Conservation (phyloP, 345 rosid species). For the Excoecaria agallocha region DNA sequence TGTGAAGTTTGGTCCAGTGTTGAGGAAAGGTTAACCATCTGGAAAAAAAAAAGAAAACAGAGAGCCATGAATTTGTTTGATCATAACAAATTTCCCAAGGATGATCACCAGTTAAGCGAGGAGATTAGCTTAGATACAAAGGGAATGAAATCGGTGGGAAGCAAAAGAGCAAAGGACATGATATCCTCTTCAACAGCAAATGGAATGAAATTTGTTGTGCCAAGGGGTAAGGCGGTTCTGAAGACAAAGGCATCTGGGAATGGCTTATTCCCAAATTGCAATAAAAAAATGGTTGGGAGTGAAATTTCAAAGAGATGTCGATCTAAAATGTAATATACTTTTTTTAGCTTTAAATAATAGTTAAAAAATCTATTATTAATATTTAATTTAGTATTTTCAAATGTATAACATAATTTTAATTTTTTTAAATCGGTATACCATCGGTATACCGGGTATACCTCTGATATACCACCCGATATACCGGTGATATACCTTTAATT, state of each 20-base stretch:
- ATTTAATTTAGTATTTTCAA: too few species aligned
- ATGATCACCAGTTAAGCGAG: constrained; percentile 33
- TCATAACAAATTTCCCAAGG: constrained; percentile 53
- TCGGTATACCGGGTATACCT: too few species aligned
- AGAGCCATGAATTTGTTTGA: constrained; percentile 41
- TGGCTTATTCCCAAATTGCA: constrained; percentile 28
- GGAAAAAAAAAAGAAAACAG: constrained; percentile 44
- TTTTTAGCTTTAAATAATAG: too few species aligned
- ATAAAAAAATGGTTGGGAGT: constrained; percentile 24
- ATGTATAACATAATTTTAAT: too few species aligned
- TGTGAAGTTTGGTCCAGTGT: constrained; percentile 29
- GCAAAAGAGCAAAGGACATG: constrained; percentile 23
- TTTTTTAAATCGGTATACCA: too few species aligned
- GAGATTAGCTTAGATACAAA: constrained; percentile 29
- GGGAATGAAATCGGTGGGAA: constrained; percentile 28
- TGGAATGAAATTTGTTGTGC: constrained; percentile 24
- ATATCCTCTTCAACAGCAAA: constrained; percentile 24
- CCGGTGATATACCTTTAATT: too few species aligned
- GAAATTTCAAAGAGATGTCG: constrained; percentile 26
- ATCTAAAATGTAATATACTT: too few species aligned
- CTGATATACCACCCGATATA: too few species aligned
- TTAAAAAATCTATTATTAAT: too few species aligned
- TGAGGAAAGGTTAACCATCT: constrained; percentile 40
- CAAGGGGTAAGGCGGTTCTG: constrained; percentile 37
- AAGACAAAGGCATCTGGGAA: constrained; percentile 39